Base-by-base conservation (phyloP, 148 eudicot genomes). In the Vaccinium darrowii region DNA sequence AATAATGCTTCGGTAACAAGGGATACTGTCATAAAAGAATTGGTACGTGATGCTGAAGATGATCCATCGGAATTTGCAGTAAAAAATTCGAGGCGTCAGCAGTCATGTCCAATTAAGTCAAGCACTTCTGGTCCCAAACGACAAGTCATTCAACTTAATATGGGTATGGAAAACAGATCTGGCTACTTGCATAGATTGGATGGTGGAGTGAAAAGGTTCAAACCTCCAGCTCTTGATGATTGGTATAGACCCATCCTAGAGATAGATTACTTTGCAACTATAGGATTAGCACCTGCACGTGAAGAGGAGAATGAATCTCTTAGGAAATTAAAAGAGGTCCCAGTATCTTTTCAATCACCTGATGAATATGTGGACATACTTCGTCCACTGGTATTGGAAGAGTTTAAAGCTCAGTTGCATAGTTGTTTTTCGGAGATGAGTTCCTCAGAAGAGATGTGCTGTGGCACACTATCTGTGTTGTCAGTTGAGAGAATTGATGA, bases 401-500 rank as follows among this genome's bases (percentile, higher is more conserved):
- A 97, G 86, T 94, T 97, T 75, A 97, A 97, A 91, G 99, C 99
- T 77, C 99, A 97, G 87, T 80, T 97, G 84, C 88, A 90, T 78
- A 95, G 90, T 87, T 91, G 98, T 78, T 97, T 90, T 84, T 90
- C 87, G 86, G 99, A 97, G 92, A 87, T 93, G 89, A 78, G 91
- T 88, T 93, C 95, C 63, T 80, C 90, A 65, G 96, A 93, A 86
- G 99, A 90, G 27, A 92, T 95, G 91, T 86, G 87, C 8, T 93
- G 94, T 89, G 96, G 96, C 76, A 90, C 93, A 87, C 51, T 95
- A 83, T 97, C 99, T 72, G 96, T 97, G 86, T 87, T 97, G 73
- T 95, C 99, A 53, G 93, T 97, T 88, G 99, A 97, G 92, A 94
- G 96, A 89, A 84, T 97, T 81, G 99, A 97, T 89, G 99, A 95